Base-by-base conservation (phyloP, 768 basidiomycete species). In the Kwoniella sp. region DNA sequence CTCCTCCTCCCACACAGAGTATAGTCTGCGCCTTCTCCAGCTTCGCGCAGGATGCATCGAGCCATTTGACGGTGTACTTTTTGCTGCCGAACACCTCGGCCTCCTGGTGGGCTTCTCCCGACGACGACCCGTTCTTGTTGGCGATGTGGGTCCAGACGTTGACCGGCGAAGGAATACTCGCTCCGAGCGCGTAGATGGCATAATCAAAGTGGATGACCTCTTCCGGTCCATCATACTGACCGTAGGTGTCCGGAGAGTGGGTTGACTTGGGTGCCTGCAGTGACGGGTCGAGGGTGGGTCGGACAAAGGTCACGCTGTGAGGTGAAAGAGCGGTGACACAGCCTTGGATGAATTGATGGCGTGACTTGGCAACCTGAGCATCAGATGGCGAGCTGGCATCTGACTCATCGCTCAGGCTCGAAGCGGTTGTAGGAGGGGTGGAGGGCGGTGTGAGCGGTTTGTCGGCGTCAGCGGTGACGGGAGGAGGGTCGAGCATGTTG, bases 1-100 rank as follows among this genome's bases (percentile, higher is more conserved):
- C 73, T 9, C 76, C 76, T 25, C 73, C 75, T n/a, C 76, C 76
- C 39, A 77, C 68, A n/a, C 76, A 61, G 14, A 76, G 44, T 12
- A 77, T 67, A 32, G 63, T 68, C 39, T 67, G 46, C 3, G 69
- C 66, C 22, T 58, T 54, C 56, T 63, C 58, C 15, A 73, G 59
- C 36, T 56, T 56, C 34, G 62, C 56, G 11, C 67, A 70, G 29
- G 67, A 59, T 27, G 62, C 50, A 46, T 68, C 47, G 63, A 77
- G 65, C 58, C 69, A 73, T 27, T 59, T 54, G 9, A 70, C 46
- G 8, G 74, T 75, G 26, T 65, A 54, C 29, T 46, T 54, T 59
- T 77, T 77, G 19, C 56, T 60, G 5, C 74, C 70, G 20, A 56
- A 43, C 1, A 59, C 50, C 39, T 53, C 47, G 12, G 37, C 19